A percentile compares a stretch with the other conserved stretches of the same genome.
These are phyloP conservation scores for Prillingera fragicola DNA, from an alignment of 1,284 basidiomycete genomes.

Conservation along the genomic window DNA sequence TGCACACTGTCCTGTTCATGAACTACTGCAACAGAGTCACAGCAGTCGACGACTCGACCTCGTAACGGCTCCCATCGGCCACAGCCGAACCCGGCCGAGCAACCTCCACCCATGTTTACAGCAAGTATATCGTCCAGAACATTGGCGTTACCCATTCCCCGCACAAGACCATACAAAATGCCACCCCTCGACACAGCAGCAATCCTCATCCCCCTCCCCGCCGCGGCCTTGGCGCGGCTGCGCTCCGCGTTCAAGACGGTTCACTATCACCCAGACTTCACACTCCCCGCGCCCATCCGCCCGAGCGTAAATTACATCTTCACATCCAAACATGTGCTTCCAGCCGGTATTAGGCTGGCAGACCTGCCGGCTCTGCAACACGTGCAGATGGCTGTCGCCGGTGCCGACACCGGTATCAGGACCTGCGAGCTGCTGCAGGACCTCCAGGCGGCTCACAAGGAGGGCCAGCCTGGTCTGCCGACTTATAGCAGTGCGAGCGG, in stretches of 20 bases:
- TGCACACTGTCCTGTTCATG: too few relatives aligned
- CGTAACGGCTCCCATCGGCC: too few relatives aligned
- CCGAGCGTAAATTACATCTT: conserved; percentile 9
- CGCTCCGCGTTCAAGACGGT: conserved; percentile 30
- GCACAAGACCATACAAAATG: too few relatives aligned
- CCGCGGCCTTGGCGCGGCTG: conserved; percentile 21
- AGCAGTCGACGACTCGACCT: too few relatives aligned
- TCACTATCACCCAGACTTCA: conserved; percentile 25
- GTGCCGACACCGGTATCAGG: conserved; percentile 27
- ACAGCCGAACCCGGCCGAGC: too few relatives aligned
- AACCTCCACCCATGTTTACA: too few relatives aligned
- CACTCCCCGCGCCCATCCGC: not conserved
- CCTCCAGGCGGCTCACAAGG: conserved; percentile 2
- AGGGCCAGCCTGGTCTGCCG: conserved; percentile 9
- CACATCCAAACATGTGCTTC: conserved; percentile 5
- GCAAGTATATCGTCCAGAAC: too few relatives aligned
- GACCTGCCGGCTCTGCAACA: conserved; percentile 28
- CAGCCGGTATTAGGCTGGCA: conserved; percentile 10
- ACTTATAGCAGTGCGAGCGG: conserved; percentile 38
- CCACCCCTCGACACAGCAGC: conserved; percentile 10
- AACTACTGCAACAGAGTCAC: too few relatives aligned
- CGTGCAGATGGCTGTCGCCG: conserved; percentile 37
- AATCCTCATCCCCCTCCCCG: conserved; percentile 19
- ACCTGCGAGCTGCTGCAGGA: conserved; percentile 14
- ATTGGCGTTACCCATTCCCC: too few relatives aligned